Evolutionary conservation across 2,329 filamentous ascomycete genomes (phyloP).

Genomic region (Claviceps sorghi): DNA sequence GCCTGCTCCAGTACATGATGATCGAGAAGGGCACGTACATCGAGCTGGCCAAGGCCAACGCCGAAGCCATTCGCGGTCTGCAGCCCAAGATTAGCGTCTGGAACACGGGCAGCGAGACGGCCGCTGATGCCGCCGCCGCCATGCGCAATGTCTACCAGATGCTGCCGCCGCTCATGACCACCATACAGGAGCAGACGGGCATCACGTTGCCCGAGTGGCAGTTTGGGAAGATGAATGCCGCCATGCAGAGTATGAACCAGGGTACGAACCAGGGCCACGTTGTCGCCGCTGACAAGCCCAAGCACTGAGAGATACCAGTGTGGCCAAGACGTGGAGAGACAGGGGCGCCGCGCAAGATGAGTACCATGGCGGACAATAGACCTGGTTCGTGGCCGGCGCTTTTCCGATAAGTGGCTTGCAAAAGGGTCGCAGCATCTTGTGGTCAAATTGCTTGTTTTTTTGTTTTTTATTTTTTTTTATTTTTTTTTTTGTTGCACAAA

Average conservation of each 20-base stretch:
- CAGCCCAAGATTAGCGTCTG: conserved; percentile 84
- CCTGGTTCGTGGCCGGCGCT: too few species aligned
- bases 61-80: conserved; percentile 57
- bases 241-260: conserved; percentile 17
- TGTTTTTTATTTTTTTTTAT: too few species aligned
- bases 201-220: conserved; percentile 69
- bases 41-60: conserved; percentile 65
- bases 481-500: too few species aligned
- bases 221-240: conserved; percentile 33
- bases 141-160: conserved; percentile 76
- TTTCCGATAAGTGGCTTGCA: too few species aligned
- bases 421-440: too few species aligned
- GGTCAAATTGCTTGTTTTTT: too few species aligned
- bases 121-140: conserved; percentile 38
- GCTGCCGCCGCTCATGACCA: conserved; percentile 66
- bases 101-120: conserved; percentile 50
- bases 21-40: conserved; percentile 69
- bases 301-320: neutral
- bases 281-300: neutral
- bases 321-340: neutral
- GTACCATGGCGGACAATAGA: too few species aligned
- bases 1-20: conserved; percentile 76
- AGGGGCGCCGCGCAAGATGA: too few species aligned
- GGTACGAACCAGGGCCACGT: conserved; percentile 10
- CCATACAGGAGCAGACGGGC: conserved; percentile 79